Evolutionary conservation across 805 yeast genomes (phyloP), one percentile per base, ranked within the genome.

Genomic region (Myxozyma lipomycoides): DNA sequence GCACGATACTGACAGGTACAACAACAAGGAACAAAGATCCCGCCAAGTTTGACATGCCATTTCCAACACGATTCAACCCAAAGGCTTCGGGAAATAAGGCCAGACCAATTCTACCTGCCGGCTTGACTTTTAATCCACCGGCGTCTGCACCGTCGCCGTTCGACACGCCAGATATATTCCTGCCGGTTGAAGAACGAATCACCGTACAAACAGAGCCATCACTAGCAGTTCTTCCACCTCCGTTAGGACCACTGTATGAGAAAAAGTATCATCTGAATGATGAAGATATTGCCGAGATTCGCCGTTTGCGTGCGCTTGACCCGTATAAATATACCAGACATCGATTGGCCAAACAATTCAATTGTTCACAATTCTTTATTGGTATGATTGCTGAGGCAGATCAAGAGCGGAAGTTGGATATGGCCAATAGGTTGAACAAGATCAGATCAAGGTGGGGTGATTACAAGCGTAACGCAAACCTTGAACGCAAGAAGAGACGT

Each of bases 161-260:
- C 67, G 76, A 71, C 64, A 82, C 93, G 1, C 95, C 95, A 17
- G 74, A 73, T 46, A 79, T 82, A 2, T 86, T 86, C 64, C 66
- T 86, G 49, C 88, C 93, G 9, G 57, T 69, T 3, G 30, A 35
- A 87, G 85, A 62, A 79, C 81, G 62, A 53, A 2, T 49, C 45
- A 41, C 51, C 39, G 24, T 64, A 62, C 63, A 57, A 22, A 44
- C 58, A 3, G 48, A 48, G 3, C 43, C 45, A 23, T 38, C 46
- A 10, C 32, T 48, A 17, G 28, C 39, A 15, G 48, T 57, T 18
- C 55, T 60, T 17, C 63, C 63, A 58, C 80, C 79, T 22, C 65
- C 70, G 5, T 67, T 70, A 10, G 45, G 63, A 22, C 60, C 62
- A 12, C 61, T 65, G 40, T 66, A 63, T 9, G 70, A 70, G 15